Evolutionary conservation across 805 yeast genomes (phyloP).

Genomic region (Metschnikowia orientalis): DNA sequence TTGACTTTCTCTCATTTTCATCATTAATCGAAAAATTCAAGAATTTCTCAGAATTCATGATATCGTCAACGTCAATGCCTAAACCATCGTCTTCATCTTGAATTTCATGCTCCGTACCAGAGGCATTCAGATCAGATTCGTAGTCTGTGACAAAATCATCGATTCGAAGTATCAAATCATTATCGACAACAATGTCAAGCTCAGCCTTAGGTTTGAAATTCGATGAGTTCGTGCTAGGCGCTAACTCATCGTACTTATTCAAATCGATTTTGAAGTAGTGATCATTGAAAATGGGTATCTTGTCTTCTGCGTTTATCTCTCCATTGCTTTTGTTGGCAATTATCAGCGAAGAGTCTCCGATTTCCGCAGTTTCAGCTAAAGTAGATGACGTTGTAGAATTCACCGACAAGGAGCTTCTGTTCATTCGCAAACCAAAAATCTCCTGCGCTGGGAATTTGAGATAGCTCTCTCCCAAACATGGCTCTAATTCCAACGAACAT

Average conservation of each 20-base stretch:
- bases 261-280: constrained; percentile 31
- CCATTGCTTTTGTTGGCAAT: neutral
- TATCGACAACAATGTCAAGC: constrained; percentile 27
- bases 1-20: constrained; percentile 12
- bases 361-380: constrained; percentile 1
- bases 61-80: constrained; percentile 42
- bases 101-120: neutral
- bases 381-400: constrained; percentile 2
- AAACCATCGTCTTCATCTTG: constrained; percentile 29
- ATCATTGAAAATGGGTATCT: constrained; percentile 35
- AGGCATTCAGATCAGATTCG: constrained; percentile 4
- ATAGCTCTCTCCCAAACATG: constrained; percentile 45
- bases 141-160: constrained; percentile 29
- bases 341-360: neutral
- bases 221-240: neutral
- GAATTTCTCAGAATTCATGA: constrained; percentile 38
- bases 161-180: constrained; percentile 31
- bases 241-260: constrained; percentile 32
- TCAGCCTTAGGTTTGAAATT: constrained; percentile 8
- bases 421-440: neutral
- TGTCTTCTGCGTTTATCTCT: constrained; percentile 19
- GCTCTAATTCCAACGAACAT: constrained; percentile 60
- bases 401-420: constrained; percentile 6
- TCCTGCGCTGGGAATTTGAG: constrained; percentile 14
- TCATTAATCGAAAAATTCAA: constrained; percentile 23